These are phyloP conservation scores for Mucor piriformis DNA, from an alignment of 371 early-diverging fungal genomes.

Conservation along the genomic window DNA sequence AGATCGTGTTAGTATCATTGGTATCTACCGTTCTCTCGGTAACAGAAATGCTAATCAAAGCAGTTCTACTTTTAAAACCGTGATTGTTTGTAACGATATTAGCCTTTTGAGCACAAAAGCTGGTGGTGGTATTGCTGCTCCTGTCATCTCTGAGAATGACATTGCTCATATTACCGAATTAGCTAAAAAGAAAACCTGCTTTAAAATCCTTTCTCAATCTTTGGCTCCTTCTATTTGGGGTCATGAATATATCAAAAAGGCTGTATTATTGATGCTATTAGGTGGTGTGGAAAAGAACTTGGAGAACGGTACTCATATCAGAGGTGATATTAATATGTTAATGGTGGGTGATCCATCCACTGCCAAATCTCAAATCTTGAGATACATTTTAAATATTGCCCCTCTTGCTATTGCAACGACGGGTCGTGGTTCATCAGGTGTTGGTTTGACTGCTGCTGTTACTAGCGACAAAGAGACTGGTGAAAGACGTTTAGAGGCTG, in stretches of 20 bases:
- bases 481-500: conserved; percentile 96
- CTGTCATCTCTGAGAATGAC: conserved; percentile 76
- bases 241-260: conserved; percentile 96
- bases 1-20: conserved; percentile 96
- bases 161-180: conserved; percentile 84
- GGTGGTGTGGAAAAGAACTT: conserved; percentile 97
- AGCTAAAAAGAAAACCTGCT: conserved; percentile 70
- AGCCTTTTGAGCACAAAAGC: conserved; percentile 81
- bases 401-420: conserved; percentile 95
- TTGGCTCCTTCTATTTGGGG: conserved; percentile 98
- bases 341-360: conserved; percentile 98
- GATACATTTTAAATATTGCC: conserved; percentile 89
- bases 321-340: conserved; percentile 97
- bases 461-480: conserved; percentile 87
- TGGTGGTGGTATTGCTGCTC: conserved; percentile 62
- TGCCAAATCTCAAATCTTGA: conserved; percentile 95
- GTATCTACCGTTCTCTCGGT: conserved; percentile 93
- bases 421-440: conserved; percentile 97
- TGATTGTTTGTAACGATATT: conserved; percentile 92
- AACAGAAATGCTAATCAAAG: conserved; percentile 74
- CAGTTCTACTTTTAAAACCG: conserved; percentile 87
- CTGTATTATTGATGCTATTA: conserved; percentile 90
- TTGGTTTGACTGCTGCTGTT: conserved; percentile 97
- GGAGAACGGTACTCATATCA: conserved; percentile 92
- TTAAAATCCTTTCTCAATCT: conserved; percentile 85